Evolutionary conservation across 495 filamentous ascomycete genomes (phyloP).

Genomic region (Daldinia grandis): DNA sequence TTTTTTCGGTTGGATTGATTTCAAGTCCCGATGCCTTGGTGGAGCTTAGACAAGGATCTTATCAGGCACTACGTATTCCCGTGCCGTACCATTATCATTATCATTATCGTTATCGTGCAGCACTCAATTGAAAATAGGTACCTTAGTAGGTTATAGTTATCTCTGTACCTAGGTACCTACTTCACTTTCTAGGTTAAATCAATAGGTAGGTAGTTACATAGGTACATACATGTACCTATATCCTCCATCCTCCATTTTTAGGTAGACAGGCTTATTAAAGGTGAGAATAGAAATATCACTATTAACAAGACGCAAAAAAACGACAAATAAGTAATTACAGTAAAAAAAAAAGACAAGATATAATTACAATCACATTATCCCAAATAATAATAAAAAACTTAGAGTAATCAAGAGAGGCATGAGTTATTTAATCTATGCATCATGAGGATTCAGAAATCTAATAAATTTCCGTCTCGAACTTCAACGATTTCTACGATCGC

Average conservation of each 20-base stretch:
- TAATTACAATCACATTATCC: slow-evolving; percentile 1
- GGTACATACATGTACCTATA: too few species aligned
- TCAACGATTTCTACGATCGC: slow-evolving; percentile 12
- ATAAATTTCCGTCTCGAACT: slow-evolving; percentile 22
- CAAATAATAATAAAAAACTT: neutral
- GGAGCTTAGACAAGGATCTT: slow-evolving; percentile 16
- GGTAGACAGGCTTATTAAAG: too few species aligned
- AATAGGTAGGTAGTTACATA: too few species aligned
- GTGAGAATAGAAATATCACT: neutral
- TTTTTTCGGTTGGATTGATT: slow-evolving; percentile 27
- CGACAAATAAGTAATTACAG: neutral
- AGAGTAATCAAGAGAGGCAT: slow-evolving; percentile 1
- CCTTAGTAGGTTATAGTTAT: too few species aligned
- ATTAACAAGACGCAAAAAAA: neutral
- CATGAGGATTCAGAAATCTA: slow-evolving; percentile 32
- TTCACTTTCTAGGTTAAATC: too few species aligned
- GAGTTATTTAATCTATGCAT: slow-evolving; percentile 19
- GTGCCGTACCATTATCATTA: slow-evolving; percentile 6
- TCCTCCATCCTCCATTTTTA: too few species aligned
- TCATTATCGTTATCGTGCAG: neutral
- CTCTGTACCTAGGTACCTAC: neutral
- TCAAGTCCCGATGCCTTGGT: neutral
- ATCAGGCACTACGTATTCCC: slow-evolving; percentile 25
- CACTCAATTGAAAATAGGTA: neutral
- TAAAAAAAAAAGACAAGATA: too few species aligned